Conservation (phyloP, 345 rosid species). For the Eucalyptus melliodora region DNA sequence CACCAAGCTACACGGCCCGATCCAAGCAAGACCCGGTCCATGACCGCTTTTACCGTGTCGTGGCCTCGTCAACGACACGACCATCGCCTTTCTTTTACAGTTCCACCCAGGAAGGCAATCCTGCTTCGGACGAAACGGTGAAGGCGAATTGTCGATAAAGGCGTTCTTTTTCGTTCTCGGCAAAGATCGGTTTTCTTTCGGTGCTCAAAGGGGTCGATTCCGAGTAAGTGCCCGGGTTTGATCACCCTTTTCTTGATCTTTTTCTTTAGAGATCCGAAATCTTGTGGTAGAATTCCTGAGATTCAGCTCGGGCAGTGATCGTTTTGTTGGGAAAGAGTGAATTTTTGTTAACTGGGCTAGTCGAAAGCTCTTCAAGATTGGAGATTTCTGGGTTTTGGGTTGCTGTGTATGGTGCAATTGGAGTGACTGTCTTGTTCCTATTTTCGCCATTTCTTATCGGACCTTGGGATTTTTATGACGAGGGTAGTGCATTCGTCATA, state of each 20-base stretch:
- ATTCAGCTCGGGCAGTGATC: neutral
- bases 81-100: neutral
- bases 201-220: neutral
- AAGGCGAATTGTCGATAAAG: neutral
- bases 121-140: neutral
- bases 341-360: too few relatives aligned
- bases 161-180: neutral
- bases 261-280: too few relatives aligned
- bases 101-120: neutral
- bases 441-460: fast-evolving
- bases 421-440: neutral
- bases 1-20: neutral
- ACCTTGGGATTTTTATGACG: neutral
- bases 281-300: too few relatives aligned
- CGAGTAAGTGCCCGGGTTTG: neutral
- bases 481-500: neutral
- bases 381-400: neutral
- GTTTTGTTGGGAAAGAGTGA: too few relatives aligned
- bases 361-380: neutral
- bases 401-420: neutral
- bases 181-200: neutral
- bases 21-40: neutral
- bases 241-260: neutral
- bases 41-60: neutral
- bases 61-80: neutral